Percentiles rank a stretch among this genome's conserved stretches.
Evolutionary conservation across 139 green algal species (phyloP).

Genomic region (Chlamydomonas applanata): DNA sequence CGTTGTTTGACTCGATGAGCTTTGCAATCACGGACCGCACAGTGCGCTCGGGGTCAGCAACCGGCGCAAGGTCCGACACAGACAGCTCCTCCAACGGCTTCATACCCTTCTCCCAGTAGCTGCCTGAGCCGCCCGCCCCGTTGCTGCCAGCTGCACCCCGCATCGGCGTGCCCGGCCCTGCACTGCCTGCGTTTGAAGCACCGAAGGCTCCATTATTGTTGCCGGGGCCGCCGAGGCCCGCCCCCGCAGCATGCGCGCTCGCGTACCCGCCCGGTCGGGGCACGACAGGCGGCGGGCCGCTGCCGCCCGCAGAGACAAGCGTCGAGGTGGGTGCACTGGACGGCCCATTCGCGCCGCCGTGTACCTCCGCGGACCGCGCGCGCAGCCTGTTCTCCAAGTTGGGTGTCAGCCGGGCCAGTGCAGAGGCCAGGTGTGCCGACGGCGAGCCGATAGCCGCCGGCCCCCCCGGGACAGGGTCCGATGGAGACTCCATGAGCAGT

Average conservation of each 20-base stretch:
- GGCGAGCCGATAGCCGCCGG: no score
- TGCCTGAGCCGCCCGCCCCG: background rate
- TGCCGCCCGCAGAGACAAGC: background rate
- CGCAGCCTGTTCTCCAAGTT: constrained; percentile 8
- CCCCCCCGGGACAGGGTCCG: no score
- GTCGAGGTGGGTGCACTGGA: background rate
- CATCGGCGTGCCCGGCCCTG: constrained; percentile 6
- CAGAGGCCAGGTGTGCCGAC: background rate
- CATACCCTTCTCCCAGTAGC: constrained; percentile 27
- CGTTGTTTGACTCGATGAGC: constrained; percentile 58
- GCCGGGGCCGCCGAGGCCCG: no score
- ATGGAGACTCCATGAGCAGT: no score
- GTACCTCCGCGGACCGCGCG: constrained; percentile 6
- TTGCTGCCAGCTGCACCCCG: background rate
- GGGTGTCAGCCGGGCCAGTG: background rate
- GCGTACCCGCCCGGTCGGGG: background rate
- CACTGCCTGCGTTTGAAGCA: background rate
- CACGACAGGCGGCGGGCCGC: constrained; percentile 16
- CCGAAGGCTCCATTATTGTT: no score
- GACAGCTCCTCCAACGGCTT: constrained; percentile 31
- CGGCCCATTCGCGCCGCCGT: background rate
- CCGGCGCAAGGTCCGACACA: constrained; percentile 40
- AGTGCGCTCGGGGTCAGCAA: constrained; percentile 2
- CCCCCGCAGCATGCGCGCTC: no score
- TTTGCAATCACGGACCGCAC: constrained; percentile 34